phyloP scores from a whole-genome alignment of 2,329 filamentous ascomycete species.

The Penicillium sp. region DNA sequence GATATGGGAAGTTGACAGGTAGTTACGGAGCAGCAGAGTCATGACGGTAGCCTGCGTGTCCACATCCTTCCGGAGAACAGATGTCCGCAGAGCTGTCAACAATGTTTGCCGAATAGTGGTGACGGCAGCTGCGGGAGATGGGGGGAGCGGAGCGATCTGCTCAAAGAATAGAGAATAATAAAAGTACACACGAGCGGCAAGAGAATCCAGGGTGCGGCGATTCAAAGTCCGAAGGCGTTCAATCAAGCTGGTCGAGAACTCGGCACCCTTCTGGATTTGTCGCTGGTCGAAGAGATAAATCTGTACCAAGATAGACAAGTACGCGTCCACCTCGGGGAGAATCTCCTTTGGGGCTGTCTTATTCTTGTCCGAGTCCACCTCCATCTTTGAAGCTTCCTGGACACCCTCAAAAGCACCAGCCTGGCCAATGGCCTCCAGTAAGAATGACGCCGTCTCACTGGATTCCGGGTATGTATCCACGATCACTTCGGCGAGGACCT shows the following conservation, averaged over 20 bases:
- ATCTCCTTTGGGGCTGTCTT: constrained; percentile 66
- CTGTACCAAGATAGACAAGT: constrained; percentile 81
- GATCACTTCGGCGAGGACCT: constrained; percentile 78
- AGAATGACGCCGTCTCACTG: constrained; percentile 65
- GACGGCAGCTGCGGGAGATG: constrained; percentile 83
- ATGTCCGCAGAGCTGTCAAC: constrained; percentile 84
- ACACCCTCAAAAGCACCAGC: constrained; percentile 64
- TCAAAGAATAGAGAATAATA: constrained; percentile 97
- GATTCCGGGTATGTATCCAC: constrained; percentile 74
- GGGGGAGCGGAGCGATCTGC: constrained; percentile 80
- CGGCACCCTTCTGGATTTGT: constrained; percentile 73
- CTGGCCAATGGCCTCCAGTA: constrained; percentile 70
- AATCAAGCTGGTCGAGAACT: constrained; percentile 81
- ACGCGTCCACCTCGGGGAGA: constrained; percentile 84
- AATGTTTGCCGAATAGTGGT: constrained; percentile 83
- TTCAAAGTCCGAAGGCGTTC: constrained; percentile 87
- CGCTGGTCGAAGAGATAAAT: constrained; percentile 87
- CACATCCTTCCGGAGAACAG: constrained; percentile 94
- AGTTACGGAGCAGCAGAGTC: constrained; percentile 90
- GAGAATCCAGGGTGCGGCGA: constrained; percentile 87
- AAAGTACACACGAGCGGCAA: constrained; percentile 95
- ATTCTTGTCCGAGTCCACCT: constrained; percentile 71
- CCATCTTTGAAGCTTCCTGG: constrained; percentile 65
- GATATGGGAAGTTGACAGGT: constrained; percentile 94
- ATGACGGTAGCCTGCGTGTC: constrained; percentile 98